phyloP scores from a whole-genome alignment of 2,329 filamentous ascomycete genomes.

The Pestalotiopsis sp. region DNA sequence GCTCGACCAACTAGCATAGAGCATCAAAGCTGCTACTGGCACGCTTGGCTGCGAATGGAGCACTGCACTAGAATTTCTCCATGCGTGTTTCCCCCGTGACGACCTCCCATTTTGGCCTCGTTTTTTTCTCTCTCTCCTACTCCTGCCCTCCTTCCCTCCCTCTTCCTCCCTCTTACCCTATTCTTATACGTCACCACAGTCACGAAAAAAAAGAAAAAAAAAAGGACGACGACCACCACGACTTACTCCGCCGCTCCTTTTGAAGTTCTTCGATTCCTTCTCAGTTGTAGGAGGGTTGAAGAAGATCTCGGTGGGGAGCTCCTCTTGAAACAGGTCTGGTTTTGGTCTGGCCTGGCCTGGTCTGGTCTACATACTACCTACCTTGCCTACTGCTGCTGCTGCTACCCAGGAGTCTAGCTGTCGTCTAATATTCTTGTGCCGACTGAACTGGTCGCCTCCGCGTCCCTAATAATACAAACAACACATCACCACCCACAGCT shows the following conservation, averaged over 20 bases:
- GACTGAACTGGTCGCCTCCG: neutral
- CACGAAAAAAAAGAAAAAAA: slow-evolving; percentile 1
- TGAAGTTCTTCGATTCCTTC: slow-evolving; percentile 26
- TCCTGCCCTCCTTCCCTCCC: slow-evolving; percentile 17
- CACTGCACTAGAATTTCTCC: slow-evolving; percentile 8
- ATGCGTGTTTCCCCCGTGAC: slow-evolving; percentile 3
- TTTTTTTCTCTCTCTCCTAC: neutral
- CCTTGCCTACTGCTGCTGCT: neutral
- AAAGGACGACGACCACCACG: slow-evolving; percentile 25
- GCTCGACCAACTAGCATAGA: neutral
- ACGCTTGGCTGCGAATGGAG: neutral
- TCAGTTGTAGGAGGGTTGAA: slow-evolving; percentile 21
- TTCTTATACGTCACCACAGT: slow-evolving; percentile 11
- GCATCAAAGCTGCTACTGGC: neutral
- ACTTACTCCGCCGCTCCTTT: slow-evolving; percentile 53
- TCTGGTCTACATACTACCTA: neutral
- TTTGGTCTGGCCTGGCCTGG: slow-evolving; percentile 16
- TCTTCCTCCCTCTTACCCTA: slow-evolving; percentile 15
- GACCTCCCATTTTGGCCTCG: neutral
- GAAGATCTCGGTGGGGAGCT: slow-evolving; percentile 28
- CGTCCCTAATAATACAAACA: neutral
- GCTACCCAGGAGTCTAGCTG: no score
- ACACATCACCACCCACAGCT: slow-evolving; percentile 12
- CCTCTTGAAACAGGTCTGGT: slow-evolving; percentile 12
- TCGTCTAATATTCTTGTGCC: no score